A percentile compares a stretch with the other conserved stretches of the same genome.
phyloP scores from a whole-genome alignment of 2,329 filamentous ascomycete genomes.

The Aspergillus felis region DNA sequence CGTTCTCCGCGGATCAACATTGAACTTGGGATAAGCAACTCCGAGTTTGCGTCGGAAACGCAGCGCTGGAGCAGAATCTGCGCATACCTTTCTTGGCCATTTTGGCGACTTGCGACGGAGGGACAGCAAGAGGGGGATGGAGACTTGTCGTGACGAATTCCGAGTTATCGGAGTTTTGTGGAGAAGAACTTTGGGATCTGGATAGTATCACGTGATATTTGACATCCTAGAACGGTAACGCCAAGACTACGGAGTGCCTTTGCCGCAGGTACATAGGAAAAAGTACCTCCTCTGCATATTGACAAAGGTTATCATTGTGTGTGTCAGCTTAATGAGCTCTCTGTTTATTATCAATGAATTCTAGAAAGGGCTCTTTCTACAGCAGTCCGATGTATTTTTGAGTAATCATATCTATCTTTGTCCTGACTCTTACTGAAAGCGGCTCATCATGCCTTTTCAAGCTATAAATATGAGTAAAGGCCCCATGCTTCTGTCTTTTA shows the following conservation, averaged over 20 bases:
- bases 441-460: not conserved
- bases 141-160: constrained; percentile 1
- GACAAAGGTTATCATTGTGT: too few species aligned
- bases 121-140: not conserved
- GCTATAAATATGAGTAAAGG: not conserved
- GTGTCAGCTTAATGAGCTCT: not conserved
- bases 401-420: not conserved
- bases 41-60: not conserved
- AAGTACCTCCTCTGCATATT: not conserved
- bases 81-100: constrained; percentile 46
- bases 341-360: too few species aligned
- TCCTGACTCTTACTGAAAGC: not conserved
- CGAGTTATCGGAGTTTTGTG: constrained; percentile 9
- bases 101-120: constrained; percentile 9
- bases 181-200: constrained; percentile 4
- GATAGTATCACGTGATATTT: not conserved
- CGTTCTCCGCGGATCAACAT: not conserved
- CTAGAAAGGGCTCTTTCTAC: too few species aligned
- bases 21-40: not conserved
- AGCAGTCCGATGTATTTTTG: too few species aligned
- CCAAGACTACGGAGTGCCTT: not conserved
- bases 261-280: not conserved
- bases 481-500: too few species aligned
- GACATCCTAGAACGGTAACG: not conserved
- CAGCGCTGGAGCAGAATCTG: not conserved